Evolutionary conservation across 2,329 filamentous ascomycete genomes (phyloP).

Genomic region (Aspergillus ruber): DNA sequence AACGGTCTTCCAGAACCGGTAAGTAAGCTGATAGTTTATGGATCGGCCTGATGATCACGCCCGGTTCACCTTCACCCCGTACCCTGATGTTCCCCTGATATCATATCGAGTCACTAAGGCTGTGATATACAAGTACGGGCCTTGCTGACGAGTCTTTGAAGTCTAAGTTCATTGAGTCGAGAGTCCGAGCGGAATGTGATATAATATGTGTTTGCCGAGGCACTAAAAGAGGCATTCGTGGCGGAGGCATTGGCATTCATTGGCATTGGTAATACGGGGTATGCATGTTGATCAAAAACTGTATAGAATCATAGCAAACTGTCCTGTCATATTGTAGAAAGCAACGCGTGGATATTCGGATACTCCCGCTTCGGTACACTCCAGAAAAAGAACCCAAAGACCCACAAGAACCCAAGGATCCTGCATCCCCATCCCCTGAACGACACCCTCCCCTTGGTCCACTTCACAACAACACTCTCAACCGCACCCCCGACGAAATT

Average conservation of each 20-base stretch:
- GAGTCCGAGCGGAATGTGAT: too few relatives aligned
- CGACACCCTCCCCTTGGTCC: not conserved
- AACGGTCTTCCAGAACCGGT: not conserved
- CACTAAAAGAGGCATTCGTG: too few relatives aligned
- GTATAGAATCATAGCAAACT: not conserved
- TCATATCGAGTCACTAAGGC: too few relatives aligned
- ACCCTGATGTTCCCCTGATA: too few relatives aligned
- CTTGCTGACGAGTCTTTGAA: too few relatives aligned
- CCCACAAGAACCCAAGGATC: not conserved
- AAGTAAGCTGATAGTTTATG: not conserved
- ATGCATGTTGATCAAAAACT: too few relatives aligned
- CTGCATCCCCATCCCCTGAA: not conserved
- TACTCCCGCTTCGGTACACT: conserved; percentile 1
- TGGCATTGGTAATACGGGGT: too few relatives aligned
- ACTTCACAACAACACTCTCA: not conserved
- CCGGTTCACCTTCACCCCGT: not conserved
- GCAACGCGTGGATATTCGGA: not conserved
- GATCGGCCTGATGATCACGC: not conserved
- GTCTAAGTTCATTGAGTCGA: too few relatives aligned
- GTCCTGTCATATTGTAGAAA: not conserved
- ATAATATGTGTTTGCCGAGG: too few relatives aligned
- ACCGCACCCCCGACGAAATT: not conserved
- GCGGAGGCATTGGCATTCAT: too few relatives aligned
- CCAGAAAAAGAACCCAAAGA: conserved; percentile 1
- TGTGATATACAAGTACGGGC: too few relatives aligned